phyloP scores from a whole-genome alignment of 164 flowering plant species.

The Magnolia officinalis region DNA sequence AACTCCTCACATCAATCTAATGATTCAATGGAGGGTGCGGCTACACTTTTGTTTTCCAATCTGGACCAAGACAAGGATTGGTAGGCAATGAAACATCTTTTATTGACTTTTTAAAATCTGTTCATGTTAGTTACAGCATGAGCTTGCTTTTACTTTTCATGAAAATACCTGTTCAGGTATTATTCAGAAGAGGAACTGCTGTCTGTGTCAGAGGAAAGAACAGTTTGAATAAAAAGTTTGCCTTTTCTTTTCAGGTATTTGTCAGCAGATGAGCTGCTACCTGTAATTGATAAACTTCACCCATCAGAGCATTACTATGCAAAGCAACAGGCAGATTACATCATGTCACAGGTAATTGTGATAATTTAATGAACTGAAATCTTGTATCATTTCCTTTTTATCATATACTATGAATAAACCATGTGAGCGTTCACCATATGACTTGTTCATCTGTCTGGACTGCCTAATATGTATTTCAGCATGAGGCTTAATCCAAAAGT shows the following conservation, averaged over 20 bases:
- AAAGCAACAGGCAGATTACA: slow-evolving; percentile 91
- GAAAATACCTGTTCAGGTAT: not conserved
- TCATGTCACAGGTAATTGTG: slow-evolving; percentile 68
- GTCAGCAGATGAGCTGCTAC: slow-evolving; percentile 65
- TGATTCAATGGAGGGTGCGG: slow-evolving; percentile 65
- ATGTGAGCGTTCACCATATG: too few species aligned
- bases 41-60: slow-evolving; percentile 57
- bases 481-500: too few species aligned
- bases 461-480: too few species aligned
- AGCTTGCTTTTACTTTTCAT: not conserved
- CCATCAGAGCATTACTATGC: slow-evolving; percentile 95
- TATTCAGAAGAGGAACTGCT: not conserved
- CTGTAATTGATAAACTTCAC: slow-evolving; percentile 80
- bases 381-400: not conserved
- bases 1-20: slow-evolving; percentile 48
- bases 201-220: not conserved
- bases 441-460: too few species aligned
- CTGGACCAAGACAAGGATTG: slow-evolving; percentile 91
- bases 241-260: slow-evolving; percentile 38
- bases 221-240: not conserved
- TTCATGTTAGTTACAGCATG: not conserved
- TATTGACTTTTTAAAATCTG: too few species aligned
- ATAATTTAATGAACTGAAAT: not conserved
- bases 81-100: slow-evolving; percentile 29
- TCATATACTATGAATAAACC: too few species aligned